phyloP scores from a whole-genome alignment of 345 rosid species.

The Eucalyptus regnans region DNA sequence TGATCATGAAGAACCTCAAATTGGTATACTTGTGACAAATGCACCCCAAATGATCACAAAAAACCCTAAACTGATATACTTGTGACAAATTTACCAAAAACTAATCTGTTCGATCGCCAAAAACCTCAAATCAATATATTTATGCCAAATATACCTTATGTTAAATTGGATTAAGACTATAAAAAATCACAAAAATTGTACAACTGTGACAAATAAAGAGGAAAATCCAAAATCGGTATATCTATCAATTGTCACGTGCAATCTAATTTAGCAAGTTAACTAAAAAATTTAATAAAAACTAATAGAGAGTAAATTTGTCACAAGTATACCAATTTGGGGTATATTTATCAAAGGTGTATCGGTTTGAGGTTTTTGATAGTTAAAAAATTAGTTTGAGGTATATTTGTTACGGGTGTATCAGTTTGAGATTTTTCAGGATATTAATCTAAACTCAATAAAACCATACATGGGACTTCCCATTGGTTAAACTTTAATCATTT shows the following conservation, averaged over 20 bases:
- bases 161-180: no score
- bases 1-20: accelerated
- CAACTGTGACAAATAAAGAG: accelerated
- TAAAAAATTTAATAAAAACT: no score
- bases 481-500: no score
- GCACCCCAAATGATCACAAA: accelerated
- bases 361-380: accelerated
- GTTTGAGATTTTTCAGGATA: accelerated
- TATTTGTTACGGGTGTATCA: accelerated
- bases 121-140: no score
- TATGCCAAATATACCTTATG: no score
- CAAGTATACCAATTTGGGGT: accelerated
- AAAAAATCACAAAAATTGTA: no score
- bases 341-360: accelerated
- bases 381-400: accelerated
- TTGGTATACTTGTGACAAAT: accelerated
- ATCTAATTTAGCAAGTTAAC: no score
- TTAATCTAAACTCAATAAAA: no score
- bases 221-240: accelerated
- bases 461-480: no score
- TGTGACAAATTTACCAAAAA: accelerated
- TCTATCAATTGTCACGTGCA: accelerated
- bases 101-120: accelerated
- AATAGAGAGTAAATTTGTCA: accelerated
- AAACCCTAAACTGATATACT: accelerated